These are phyloP conservation scores for Kuraishia cidri DNA, from an alignment of 805 yeast genomes.

Conservation along the genomic window DNA sequence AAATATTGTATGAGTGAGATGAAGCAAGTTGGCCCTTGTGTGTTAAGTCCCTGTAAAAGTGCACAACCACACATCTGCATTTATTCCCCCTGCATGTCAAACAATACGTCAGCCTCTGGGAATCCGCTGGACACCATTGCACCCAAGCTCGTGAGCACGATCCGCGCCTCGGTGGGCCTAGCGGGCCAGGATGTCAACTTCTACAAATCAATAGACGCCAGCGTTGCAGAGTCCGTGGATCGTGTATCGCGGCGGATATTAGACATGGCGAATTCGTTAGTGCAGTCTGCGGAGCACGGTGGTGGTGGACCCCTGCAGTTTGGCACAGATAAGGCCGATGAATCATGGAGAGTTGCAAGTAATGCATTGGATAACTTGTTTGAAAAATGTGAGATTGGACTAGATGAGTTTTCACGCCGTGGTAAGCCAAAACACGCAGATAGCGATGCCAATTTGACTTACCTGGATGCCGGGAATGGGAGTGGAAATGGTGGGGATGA, in stretches of 20 bases:
- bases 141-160: conserved; percentile 43
- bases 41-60: too few relatives aligned
- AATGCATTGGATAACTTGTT: conserved; percentile 59
- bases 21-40: too few relatives aligned
- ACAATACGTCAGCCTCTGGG: background rate
- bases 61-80: too few relatives aligned
- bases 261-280: conserved; percentile 34
- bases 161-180: conserved; percentile 60
- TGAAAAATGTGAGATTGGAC: conserved; percentile 67
- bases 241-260: conserved; percentile 31
- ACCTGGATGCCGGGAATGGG: conserved; percentile 45
- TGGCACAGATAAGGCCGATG: background rate
- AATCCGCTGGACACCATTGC: background rate
- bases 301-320: conserved; percentile 8
- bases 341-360: conserved; percentile 16
- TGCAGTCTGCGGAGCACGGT: conserved; percentile 25
- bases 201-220: conserved; percentile 45
- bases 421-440: conserved; percentile 3
- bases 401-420: conserved; percentile 30
- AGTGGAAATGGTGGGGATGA: conserved; percentile 2
- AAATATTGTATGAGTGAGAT: too few relatives aligned
- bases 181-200: conserved; percentile 80
- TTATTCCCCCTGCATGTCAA: too few relatives aligned
- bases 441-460: conserved; percentile 24
- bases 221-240: conserved; percentile 28